These are phyloP conservation scores for Bauhinia variegata DNA, from an alignment of 306 rosid species.

Conservation along the genomic window DNA sequence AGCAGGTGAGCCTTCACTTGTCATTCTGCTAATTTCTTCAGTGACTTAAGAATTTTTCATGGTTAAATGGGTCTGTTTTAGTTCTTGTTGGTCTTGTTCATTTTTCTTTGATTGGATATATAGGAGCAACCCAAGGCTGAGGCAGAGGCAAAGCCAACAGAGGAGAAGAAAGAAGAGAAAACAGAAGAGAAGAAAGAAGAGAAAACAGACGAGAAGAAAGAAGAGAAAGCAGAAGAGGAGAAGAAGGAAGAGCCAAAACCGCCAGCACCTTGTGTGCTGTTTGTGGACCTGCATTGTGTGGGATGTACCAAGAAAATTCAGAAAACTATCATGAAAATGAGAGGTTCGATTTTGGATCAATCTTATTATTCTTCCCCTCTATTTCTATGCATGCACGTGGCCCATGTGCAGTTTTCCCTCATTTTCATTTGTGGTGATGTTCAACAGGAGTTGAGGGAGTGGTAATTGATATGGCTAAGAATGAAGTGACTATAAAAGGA, in stretches of 20 bases:
- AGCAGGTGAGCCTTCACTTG: slow-evolving; percentile 58
- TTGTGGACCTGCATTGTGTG: slow-evolving; percentile 81
- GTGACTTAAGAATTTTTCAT: not conserved
- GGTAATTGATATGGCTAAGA: slow-evolving; percentile 62
- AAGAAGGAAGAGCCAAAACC: slow-evolving; percentile 65
- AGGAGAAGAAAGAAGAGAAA: slow-evolving; percentile 42
- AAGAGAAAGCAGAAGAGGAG: slow-evolving; percentile 45
- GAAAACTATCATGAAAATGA: slow-evolving; percentile 62
- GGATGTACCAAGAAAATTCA: slow-evolving; percentile 91
- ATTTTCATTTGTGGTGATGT: slow-evolving; percentile 1
- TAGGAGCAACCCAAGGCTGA: slow-evolving; percentile 40
- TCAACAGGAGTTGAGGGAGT: slow-evolving; percentile 78
- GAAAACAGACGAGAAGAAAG: slow-evolving; percentile 41
- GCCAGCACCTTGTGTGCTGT: slow-evolving; percentile 63
- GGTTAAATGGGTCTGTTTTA: not conserved
- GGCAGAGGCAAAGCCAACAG: slow-evolving; percentile 32
- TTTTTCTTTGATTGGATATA: not conserved
- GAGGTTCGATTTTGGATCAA: slow-evolving; percentile 48
- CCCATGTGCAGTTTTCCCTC: not conserved
- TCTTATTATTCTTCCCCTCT: slow-evolving; percentile 6
- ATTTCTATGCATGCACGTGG: slow-evolving; percentile 14
- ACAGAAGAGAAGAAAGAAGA: slow-evolving; percentile 55
- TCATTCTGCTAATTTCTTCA: slow-evolving; percentile 18
- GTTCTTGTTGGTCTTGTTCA: not conserved
- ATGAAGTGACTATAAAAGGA: slow-evolving; percentile 82